Conservation (phyloP, 352 stramenopile genomes). For the Pythium vanterpoolii region DNA sequence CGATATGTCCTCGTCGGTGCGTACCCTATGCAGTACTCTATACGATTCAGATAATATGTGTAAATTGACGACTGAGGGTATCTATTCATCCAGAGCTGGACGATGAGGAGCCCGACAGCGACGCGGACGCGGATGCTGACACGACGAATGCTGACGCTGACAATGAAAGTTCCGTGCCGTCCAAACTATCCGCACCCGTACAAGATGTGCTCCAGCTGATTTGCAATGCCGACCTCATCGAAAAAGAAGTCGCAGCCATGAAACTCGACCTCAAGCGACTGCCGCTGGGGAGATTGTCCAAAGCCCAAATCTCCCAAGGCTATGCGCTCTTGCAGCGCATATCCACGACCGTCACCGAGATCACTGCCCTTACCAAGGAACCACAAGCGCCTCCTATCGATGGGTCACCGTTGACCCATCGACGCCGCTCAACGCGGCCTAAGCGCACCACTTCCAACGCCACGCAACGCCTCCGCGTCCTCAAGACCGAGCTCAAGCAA, state of each 20-base stretch:
- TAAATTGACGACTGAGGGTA: too few relatives aligned
- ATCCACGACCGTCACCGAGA: conserved; percentile 36
- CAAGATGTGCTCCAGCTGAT: conserved; percentile 30
- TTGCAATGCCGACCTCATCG: conserved; percentile 31
- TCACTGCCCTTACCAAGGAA: conserved; percentile 30
- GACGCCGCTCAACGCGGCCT: conserved; percentile 21
- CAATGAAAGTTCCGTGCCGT: not conserved
- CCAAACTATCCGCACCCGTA: conserved; percentile 19
- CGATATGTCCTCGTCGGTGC: conserved; percentile 72
- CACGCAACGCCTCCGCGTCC: conserved; percentile 14
- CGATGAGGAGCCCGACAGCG: conserved; percentile 15
- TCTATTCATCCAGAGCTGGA: conserved; percentile 14
- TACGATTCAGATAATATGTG: too few relatives aligned
- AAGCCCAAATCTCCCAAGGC: conserved; percentile 57
- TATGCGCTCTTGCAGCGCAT: conserved; percentile 55
- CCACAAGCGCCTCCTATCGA: not conserved
- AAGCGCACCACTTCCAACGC: conserved; percentile 20
- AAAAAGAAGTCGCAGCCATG: conserved; percentile 32
- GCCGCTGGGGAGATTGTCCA: conserved; percentile 37
- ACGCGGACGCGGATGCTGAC: conserved; percentile 1
- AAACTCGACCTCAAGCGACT: conserved; percentile 34
- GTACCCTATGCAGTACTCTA: too few relatives aligned
- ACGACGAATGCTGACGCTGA: conserved; percentile 8
- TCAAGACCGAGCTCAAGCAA: conserved; percentile 39
- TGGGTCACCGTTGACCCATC: not conserved